These are phyloP conservation scores for Kockiozyma suomiensis DNA, from an alignment of 805 yeast species.

Conservation along the genomic window DNA sequence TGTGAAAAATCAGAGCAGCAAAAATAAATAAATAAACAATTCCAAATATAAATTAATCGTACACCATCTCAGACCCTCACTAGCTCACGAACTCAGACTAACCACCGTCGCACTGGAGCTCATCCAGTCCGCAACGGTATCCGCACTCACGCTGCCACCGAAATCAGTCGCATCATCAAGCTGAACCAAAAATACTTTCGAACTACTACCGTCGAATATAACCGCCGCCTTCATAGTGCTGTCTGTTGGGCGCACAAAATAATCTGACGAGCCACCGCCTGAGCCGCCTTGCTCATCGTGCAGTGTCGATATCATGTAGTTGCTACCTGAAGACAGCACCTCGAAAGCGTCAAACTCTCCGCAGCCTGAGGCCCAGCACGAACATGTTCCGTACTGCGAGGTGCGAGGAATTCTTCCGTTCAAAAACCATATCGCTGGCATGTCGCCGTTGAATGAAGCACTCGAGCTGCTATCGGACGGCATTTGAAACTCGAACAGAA, in stretches of 20 bases:
- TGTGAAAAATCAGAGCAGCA: background rate
- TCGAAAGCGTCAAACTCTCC: conserved; percentile 97
- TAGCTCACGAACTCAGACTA: conserved; percentile 16
- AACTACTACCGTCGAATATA: conserved; percentile 59
- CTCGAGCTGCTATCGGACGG: conserved; percentile 63
- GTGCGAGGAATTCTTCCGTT: conserved; percentile 97
- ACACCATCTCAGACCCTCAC: background rate
- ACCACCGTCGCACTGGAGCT: conserved; percentile 20
- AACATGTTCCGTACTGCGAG: conserved; percentile 90
- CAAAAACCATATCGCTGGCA: conserved; percentile 98
- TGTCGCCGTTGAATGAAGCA: conserved; percentile 68
- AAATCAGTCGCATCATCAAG: conserved; percentile 55
- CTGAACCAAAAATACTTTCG: conserved; percentile 58
- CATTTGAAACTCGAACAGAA: conserved; percentile 93
- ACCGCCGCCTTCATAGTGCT: conserved; percentile 87
- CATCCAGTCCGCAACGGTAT: conserved; percentile 47
- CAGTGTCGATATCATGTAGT: conserved; percentile 69
- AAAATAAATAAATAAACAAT: background rate
- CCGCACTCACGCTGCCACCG: conserved; percentile 55
- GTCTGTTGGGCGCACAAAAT: conserved; percentile 80
- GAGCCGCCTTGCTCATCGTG: conserved; percentile 78
- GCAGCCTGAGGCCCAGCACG: conserved; percentile 97
- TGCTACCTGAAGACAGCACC: conserved; percentile 74
- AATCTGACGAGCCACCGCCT: conserved; percentile 89
- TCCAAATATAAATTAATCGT: background rate